These are phyloP conservation scores for Trichodelitschia bisporula DNA, from an alignment of 495 filamentous ascomycete species.

Conservation along the genomic window DNA sequence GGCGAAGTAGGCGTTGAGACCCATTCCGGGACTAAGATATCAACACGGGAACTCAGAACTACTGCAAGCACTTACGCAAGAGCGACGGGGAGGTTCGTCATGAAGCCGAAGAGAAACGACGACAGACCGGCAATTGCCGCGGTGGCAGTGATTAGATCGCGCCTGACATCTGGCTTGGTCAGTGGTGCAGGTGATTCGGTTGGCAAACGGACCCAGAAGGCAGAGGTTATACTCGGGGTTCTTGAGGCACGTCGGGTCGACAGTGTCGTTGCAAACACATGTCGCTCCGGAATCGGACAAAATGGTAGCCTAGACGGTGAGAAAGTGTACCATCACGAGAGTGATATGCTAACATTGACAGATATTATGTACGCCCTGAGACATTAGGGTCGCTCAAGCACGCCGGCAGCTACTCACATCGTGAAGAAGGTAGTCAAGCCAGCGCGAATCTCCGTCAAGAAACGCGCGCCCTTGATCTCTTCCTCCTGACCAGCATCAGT, in stretches of 20 bases:
- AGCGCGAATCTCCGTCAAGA: conserved; percentile 61
- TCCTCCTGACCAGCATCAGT: conserved; percentile 17
- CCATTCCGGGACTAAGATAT: conserved; percentile 39
- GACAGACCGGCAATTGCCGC: conserved; percentile 49
- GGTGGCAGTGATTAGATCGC: conserved; percentile 58
- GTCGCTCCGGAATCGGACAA: conserved; percentile 41
- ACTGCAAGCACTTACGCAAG: conserved; percentile 21
- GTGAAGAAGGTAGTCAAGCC: conserved; percentile 69
- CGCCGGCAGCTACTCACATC: too few species aligned
- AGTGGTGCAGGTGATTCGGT: not conserved
- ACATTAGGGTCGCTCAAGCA: too few species aligned
- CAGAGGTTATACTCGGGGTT: conserved; percentile 36
- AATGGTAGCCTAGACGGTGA: conserved; percentile 22
- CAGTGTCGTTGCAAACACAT: conserved; percentile 37
- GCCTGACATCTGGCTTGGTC: conserved; percentile 28
- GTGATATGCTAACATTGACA: conserved; percentile 25
- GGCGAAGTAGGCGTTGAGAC: conserved; percentile 64
- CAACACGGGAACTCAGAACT: not conserved
- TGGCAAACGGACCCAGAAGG: conserved; percentile 12
- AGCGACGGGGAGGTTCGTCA: conserved; percentile 49
- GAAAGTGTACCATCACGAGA: not conserved
- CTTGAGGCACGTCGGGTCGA: conserved; percentile 25
- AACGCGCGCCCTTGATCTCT: conserved; percentile 45
- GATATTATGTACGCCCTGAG: conserved; percentile 56
- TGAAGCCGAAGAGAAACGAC: conserved; percentile 50